Evolutionary conservation across 129 eudicot species (phyloP), one percentile per base, ranked within the genome.

Genomic region (Cynara cardunculus): DNA sequence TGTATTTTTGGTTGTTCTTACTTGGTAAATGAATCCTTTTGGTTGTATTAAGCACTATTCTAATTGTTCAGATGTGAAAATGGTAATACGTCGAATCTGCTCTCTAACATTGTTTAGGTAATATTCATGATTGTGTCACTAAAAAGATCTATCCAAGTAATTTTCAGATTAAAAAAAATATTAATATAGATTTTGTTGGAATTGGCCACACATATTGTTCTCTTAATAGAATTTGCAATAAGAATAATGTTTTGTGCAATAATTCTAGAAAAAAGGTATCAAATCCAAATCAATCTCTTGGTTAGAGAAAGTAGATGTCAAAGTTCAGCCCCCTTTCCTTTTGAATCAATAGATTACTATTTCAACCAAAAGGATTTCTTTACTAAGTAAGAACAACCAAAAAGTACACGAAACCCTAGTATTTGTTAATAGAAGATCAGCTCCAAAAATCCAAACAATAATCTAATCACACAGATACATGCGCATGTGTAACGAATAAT

Each of bases 371-470:
- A 24, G 25, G 37, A 56, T 59, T 21, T 30, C 24, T 7, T 30
- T 22, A 62, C 8, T 1, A 76, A 76, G 19, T 76, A 34, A 62
- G 24, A 76, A 76, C 61, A 75, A 11, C 24, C 13, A 30, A 76
- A 22, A 34, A 21, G 34, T 62, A 62, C 22, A 61, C 10, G 72
- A 61, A 66, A 39, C 26, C 73, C 66, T 78, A 28, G 32, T 19
- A 16, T 46, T 46, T 25, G 67, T 67, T 9, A 25, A 65, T 41
- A 13, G 18, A 22, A 64, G 24, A 64, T 24, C 2, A 31, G 80
- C 80, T 61, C 56, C 53, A 61, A 61, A 61, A 31, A 76, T 59
- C 11, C 13, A 76, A 30, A 46, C 26, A 74, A 35, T 28, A 74
- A 24, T 28, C 35, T 24, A 76, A 64, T 76, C 30, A 31, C 65